Percentiles rank a stretch among this genome's conserved stretches.
phyloP scores from a whole-genome alignment of 2,329 filamentous ascomycete species.

The Cordyceps javanica region DNA sequence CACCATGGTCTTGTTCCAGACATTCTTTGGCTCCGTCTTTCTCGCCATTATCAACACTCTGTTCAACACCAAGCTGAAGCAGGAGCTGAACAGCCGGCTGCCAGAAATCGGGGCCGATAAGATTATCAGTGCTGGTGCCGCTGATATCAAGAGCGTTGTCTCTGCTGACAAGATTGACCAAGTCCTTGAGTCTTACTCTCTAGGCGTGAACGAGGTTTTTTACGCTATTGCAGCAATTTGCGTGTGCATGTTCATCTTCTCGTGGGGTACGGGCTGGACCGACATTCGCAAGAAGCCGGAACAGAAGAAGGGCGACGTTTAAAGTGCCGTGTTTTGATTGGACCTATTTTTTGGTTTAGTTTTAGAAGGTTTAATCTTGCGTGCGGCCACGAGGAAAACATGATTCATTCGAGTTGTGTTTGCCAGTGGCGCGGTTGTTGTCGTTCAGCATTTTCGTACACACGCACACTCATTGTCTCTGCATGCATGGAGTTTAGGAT shows the following conservation, averaged over 20 bases:
- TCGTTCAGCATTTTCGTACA: background rate
- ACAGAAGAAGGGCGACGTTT: constrained; percentile 16
- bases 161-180: constrained; percentile 23
- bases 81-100: constrained; percentile 24
- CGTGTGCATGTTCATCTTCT: constrained; percentile 25
- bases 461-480: constrained; percentile 9
- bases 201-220: constrained; percentile 26
- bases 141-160: constrained; percentile 30
- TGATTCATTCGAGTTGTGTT: background rate
- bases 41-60: constrained; percentile 30
- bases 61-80: constrained; percentile 26
- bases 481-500: constrained; percentile 11
- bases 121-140: constrained; percentile 38
- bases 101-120: constrained; percentile 22
- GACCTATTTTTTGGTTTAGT: background rate
- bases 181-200: constrained; percentile 35
- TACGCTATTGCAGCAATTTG: constrained; percentile 26
- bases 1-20: constrained; percentile 32
- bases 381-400: too few relatives aligned
- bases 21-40: constrained; percentile 42
- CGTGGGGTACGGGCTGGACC: constrained; percentile 41
- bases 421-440: background rate
- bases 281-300: constrained; percentile 36
- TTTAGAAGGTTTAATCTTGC: background rate
- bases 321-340: background rate